Evolutionary conservation across 331 rosid species (phyloP).

Genomic region (Stylosanthes scabra): DNA sequence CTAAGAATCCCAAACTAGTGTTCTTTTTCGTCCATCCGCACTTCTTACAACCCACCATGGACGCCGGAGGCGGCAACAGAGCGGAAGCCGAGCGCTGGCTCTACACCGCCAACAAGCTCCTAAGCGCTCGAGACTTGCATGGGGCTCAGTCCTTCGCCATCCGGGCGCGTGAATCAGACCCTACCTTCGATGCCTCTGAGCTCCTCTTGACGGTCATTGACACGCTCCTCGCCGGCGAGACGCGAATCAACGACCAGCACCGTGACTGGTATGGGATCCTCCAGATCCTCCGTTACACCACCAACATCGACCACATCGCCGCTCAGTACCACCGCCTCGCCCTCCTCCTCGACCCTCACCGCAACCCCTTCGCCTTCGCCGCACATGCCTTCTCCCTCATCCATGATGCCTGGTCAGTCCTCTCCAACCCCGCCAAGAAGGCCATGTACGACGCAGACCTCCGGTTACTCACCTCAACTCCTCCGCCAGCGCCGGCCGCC

Average conservation of each 20-base stretch:
- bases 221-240: conserved; percentile 67
- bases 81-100: conserved; percentile 90
- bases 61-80: conserved; percentile 46
- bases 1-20: background rate
- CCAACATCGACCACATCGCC: conserved; percentile 71
- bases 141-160: conserved; percentile 83
- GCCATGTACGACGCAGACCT: conserved; percentile 69
- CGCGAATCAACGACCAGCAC: conserved; percentile 65
- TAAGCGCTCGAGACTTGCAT: conserved; percentile 69
- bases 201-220: conserved; percentile 79
- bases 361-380: conserved; percentile 62
- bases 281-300: conserved; percentile 64
- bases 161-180: conserved; percentile 89
- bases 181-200: conserved; percentile 65
- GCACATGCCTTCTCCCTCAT: conserved; percentile 77
- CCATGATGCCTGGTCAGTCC: conserved; percentile 80
- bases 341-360: conserved; percentile 69
- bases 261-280: conserved; percentile 78
- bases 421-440: conserved; percentile 67
- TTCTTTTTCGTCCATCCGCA: conserved; percentile 7
- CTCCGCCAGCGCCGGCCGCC: conserved; percentile 1
- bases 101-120: conserved; percentile 73
- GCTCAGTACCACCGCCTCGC: conserved; percentile 81
- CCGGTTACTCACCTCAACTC: conserved; percentile 36
- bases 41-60: conserved; percentile 18